Conservation (phyloP, 345 rosid species). For the Lenwebbia sp. region DNA sequence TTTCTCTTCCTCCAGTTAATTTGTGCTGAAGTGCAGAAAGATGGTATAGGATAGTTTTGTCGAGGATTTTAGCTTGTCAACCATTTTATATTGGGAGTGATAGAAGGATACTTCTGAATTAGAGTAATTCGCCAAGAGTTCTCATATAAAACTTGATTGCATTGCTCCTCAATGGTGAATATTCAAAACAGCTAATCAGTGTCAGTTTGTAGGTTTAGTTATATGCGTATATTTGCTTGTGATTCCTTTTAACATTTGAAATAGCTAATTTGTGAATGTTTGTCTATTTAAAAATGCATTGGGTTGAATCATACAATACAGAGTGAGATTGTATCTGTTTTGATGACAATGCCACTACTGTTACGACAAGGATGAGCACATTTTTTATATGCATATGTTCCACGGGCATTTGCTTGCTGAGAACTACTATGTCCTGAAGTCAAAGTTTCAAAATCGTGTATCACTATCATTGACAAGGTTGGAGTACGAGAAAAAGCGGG, state of each 20-base stretch:
- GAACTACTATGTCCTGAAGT: neutral
- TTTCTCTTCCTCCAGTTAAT: constrained; percentile 3
- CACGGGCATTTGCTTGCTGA: neutral
- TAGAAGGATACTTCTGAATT: neutral
- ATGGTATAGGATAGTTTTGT: neutral
- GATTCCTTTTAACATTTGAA: neutral
- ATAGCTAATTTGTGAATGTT: neutral
- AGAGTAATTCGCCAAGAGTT: neutral
- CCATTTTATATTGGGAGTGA: neutral
- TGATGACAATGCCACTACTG: neutral
- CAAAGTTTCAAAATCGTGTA: neutral
- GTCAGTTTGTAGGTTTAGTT: neutral
- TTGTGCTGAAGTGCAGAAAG: neutral
- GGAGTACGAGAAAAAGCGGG: constrained; percentile 92
- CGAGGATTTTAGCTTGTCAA: neutral
- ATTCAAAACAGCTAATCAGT: neutral
- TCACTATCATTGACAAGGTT: constrained; percentile 27
- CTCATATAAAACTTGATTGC: neutral
- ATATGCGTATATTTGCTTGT: neutral
- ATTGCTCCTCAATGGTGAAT: neutral
- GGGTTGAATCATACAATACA: neutral
- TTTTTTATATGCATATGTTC: neutral
- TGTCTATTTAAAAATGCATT: neutral
- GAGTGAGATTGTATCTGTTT: neutral
- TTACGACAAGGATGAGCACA: neutral